These are phyloP conservation scores for Hysterium pulicare DNA, from an alignment of 2,329 filamentous ascomycete species.

Conservation along the genomic window DNA sequence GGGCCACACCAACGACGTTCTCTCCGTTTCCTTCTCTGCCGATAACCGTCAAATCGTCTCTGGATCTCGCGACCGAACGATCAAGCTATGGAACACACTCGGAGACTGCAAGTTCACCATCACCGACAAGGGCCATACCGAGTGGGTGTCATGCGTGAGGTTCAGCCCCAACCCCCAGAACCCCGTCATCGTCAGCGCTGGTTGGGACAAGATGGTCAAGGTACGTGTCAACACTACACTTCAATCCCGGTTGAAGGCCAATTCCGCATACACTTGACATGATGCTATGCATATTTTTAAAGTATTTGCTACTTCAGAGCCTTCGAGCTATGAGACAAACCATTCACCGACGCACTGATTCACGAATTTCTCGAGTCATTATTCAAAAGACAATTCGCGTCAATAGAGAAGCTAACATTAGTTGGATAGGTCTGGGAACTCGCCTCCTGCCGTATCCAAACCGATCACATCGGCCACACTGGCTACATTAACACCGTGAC, in stretches of 20 bases:
- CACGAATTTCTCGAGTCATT: conserved; percentile 18
- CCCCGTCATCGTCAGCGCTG: conserved; percentile 97
- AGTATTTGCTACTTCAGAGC: conserved; percentile 99
- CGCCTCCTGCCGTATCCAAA: conserved; percentile 98
- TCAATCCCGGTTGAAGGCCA: neutral
- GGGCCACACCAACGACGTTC: conserved; percentile 98
- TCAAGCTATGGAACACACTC: conserved; percentile 99
- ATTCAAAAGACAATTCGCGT: conserved; percentile 1
- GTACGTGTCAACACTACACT: conserved; percentile 56
- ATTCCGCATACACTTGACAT: conserved; percentile 51
- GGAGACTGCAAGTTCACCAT: conserved; percentile 99
- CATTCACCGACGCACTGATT: conserved; percentile 86
- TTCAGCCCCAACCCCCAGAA: conserved; percentile 99
- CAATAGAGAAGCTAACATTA: conserved; percentile 23
- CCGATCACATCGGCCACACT: conserved; percentile 99
- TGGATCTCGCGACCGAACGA: conserved; percentile 94
- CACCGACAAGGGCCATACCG: conserved; percentile 99
- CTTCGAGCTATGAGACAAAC: conserved; percentile 93
- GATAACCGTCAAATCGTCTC: conserved; percentile 99
- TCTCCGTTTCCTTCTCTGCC: conserved; percentile 99
- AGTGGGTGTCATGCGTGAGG: conserved; percentile 99
- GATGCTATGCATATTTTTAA: conserved; percentile 85
- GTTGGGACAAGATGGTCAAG: conserved; percentile 99
- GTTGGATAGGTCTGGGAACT: conserved; percentile 89
- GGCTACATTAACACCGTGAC: conserved; percentile 99